A percentile compares a stretch with the other conserved stretches of the same genome.
Evolutionary conservation across 768 basidiomycete genomes (phyloP).

Genomic region (Amanita exitialis): DNA sequence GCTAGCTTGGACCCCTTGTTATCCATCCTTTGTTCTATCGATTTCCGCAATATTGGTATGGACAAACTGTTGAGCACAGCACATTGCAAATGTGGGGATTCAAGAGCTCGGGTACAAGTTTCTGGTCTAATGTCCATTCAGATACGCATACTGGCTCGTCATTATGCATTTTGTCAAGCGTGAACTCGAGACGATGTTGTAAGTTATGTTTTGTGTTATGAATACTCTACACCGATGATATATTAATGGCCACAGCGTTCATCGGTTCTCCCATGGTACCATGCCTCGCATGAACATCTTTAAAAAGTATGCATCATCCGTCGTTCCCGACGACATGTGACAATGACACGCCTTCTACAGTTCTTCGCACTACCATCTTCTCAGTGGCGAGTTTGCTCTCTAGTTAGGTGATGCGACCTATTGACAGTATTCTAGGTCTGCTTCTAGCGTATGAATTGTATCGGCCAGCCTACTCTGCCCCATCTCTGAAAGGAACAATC

Average conservation of each 20-base stretch:
- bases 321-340: neutral
- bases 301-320: constrained; percentile 58
- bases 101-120: neutral
- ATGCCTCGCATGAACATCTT: constrained; percentile 85
- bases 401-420: neutral
- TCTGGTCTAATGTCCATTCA: constrained; percentile 8
- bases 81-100: constrained; percentile 57
- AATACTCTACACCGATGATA: neutral
- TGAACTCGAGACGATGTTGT: constrained; percentile 89
- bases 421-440: constrained; percentile 35
- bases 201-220: constrained; percentile 14
- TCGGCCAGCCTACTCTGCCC: constrained; percentile 64
- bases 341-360: constrained; percentile 27
- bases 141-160: constrained; percentile 65
- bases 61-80: constrained; percentile 61
- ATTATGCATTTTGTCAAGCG: constrained; percentile 88
- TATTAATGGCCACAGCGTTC: constrained; percentile 43
- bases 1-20: constrained; percentile 74
- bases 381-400: constrained; percentile 37
- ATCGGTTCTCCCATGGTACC: constrained; percentile 91
- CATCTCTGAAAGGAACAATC: constrained; percentile 48
- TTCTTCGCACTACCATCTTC: constrained; percentile 81
- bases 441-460: constrained; percentile 76
- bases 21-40: constrained; percentile 83
- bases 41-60: constrained; percentile 62